Percentiles rank a stretch among this genome's conserved stretches.
phyloP scores from a whole-genome alignment of 345 rosid genomes.

The Lepidium didymum region DNA sequence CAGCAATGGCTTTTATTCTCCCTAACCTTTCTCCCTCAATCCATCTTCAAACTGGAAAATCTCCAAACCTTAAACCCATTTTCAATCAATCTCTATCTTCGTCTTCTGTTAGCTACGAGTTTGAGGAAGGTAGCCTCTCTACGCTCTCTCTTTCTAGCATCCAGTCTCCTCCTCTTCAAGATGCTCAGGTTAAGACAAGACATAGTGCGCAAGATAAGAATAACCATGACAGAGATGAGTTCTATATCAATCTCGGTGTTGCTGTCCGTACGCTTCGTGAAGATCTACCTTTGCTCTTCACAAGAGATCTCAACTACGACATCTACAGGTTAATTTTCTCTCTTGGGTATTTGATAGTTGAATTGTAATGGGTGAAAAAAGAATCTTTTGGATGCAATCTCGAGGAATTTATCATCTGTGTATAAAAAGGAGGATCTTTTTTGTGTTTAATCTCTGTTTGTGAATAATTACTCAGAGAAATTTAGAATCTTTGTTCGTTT shows the following conservation, averaged over 20 bases:
- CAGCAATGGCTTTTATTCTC: slow-evolving; percentile 69
- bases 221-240: slow-evolving; percentile 56
- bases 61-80: slow-evolving; percentile 35
- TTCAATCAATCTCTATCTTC: slow-evolving; percentile 12
- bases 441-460: slow-evolving; percentile 6
- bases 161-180: slow-evolving; percentile 40
- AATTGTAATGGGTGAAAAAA: not conserved
- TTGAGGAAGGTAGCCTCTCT: slow-evolving; percentile 1
- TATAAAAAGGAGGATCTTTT: not conserved
- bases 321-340: slow-evolving; percentile 65
- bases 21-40: slow-evolving; percentile 59
- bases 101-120: slow-evolving; percentile 13
- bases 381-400: slow-evolving; percentile 1
- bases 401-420: not conserved
- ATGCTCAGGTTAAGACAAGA: slow-evolving; percentile 32
- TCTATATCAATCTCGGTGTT: slow-evolving; percentile 74
- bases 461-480: not conserved
- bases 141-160: slow-evolving; percentile 23
- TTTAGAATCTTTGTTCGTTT: not conserved
- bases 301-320: slow-evolving; percentile 78
- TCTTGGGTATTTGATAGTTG: slow-evolving; percentile 12
- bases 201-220: slow-evolving; percentile 32
- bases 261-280: slow-evolving; percentile 94
- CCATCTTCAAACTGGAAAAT: slow-evolving; percentile 46
- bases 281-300: slow-evolving; percentile 73